phyloP scores from a whole-genome alignment of 108 stramenopile genomes.

The Schizochytrium sp. region DNA sequence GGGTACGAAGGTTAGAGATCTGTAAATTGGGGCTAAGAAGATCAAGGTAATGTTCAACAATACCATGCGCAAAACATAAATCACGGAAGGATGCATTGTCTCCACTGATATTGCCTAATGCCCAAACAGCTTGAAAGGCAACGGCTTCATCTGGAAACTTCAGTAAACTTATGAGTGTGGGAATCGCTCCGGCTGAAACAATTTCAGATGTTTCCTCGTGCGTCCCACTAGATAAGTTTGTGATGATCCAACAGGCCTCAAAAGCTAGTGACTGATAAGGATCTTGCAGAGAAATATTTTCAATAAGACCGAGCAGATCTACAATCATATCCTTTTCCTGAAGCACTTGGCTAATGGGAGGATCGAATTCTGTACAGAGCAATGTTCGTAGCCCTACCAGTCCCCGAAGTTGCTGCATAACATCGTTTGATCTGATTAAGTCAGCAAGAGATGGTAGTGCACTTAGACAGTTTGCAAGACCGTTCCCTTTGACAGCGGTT shows the following conservation, averaged over 20 bases:
- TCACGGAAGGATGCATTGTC: conserved; percentile 95
- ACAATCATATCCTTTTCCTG: background rate
- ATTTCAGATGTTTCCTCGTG: conserved; percentile 95
- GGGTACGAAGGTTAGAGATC: too few relatives aligned
- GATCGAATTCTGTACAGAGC: background rate
- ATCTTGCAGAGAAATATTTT: conserved; percentile 86
- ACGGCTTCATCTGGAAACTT: conserved; percentile 93
- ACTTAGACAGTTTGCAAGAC: background rate
- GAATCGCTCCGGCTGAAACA: conserved; percentile 94
- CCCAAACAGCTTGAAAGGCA: conserved; percentile 97
- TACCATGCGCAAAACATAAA: conserved; percentile 88
- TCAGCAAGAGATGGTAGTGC: background rate
- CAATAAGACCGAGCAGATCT: conserved; percentile 89
- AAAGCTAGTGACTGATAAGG: conserved; percentile 95
- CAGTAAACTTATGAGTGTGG: conserved; percentile 91
- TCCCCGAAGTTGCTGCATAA: background rate
- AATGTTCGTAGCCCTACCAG: background rate
- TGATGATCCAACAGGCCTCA: conserved; percentile 98
- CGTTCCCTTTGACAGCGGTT: background rate
- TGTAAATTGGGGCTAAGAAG: conserved; percentile 73
- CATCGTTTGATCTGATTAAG: background rate
- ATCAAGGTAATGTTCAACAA: conserved; percentile 90
- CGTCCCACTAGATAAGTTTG: conserved; percentile 96
- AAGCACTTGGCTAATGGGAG: background rate
- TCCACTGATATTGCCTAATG: conserved; percentile 97